Base-by-base conservation (phyloP, 306 rosid genomes). In the Cucurbita pepo region DNA sequence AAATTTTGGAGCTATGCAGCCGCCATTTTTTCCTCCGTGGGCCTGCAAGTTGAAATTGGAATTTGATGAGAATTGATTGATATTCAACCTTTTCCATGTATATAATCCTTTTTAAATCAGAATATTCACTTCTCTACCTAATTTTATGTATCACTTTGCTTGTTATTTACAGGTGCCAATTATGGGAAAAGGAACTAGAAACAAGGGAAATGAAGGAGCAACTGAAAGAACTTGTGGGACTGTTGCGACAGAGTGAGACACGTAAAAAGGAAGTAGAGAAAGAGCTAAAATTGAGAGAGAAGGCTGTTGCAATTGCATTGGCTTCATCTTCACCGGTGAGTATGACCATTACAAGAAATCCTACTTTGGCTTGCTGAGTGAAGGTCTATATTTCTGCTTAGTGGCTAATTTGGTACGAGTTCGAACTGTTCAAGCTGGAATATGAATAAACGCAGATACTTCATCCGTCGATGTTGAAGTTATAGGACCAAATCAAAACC, bases 121-220 rank as follows among this genome's bases (percentile, higher is more conserved):
- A 40, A 63, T 38, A 18, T 63, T 15, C 50, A 41, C 52, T 18
- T 30, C 36, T 63, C 62, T 25, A 48, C 44, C 7, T 16, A 21
- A 55, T 53, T 18, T 54, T 44, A 38, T n/a, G 21, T 19, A 5
- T 72, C 51, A 41, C 50, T 81, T 75, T 56, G n/a, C 76, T 19
- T 73, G 13, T 77, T 77, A 53, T 75, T 57, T 77, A 73, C 81
- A 95, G 99, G 86, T 95, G 96, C 80, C 97, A 91, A 64, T 78
- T 87, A 62, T 95, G 99, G 99, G 99, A 89, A 86, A 89, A 88
- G 77, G 99, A 91, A 56, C 80, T 83, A 72, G 99, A 95, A 87
- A 82, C 83, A 69, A 89, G 87, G 89, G 99, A 95, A 88, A 95
- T 95, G 92, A 87, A 95, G 79, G 99, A 95, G 83, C 99, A 95